These are phyloP conservation scores for Opeltia flavorubescens DNA, from an alignment of 495 filamentous ascomycete species.

Conservation along the genomic window DNA sequence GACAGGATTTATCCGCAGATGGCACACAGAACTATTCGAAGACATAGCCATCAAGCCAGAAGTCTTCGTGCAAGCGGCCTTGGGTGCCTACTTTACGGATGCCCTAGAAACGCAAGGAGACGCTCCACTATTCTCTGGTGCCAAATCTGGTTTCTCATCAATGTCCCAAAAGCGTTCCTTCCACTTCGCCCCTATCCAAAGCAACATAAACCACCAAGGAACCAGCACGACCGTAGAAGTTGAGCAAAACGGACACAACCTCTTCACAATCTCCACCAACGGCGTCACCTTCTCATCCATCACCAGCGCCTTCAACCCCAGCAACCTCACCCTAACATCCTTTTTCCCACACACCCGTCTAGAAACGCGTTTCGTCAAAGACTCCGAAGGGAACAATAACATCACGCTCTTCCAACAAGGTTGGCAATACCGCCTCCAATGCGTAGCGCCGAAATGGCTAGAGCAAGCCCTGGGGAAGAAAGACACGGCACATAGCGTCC, in stretches of 20 bases:
- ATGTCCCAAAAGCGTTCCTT: slow-evolving; percentile 40
- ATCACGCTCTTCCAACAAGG: slow-evolving; percentile 76
- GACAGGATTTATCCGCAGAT: slow-evolving; percentile 88
- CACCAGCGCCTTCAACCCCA: slow-evolving; percentile 25
- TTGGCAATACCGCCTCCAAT: slow-evolving; percentile 53
- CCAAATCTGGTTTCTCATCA: slow-evolving; percentile 37
- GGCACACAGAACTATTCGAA: slow-evolving; percentile 58
- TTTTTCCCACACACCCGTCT: slow-evolving; percentile 67
- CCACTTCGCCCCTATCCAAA: slow-evolving; percentile 31
- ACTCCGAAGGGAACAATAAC: slow-evolving; percentile 37
- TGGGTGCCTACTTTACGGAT: slow-evolving; percentile 46
- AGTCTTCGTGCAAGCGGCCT: slow-evolving; percentile 68
- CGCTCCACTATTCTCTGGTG: slow-evolving; percentile 14
- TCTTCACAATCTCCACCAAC: slow-evolving; percentile 53
- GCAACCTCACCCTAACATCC: slow-evolving; percentile 29
- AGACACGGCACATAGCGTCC: slow-evolving; percentile 67
- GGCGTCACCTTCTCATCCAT: slow-evolving; percentile 33
- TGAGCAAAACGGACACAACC: slow-evolving; percentile 42
- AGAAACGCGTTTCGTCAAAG: slow-evolving; percentile 62
- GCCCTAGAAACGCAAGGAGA: slow-evolving; percentile 16
- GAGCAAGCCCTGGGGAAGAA: slow-evolving; percentile 76
- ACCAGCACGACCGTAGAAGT: slow-evolving; percentile 50
- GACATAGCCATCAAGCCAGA: slow-evolving; percentile 41
- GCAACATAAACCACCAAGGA: slow-evolving; percentile 14
- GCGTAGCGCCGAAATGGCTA: slow-evolving; percentile 62